Evolutionary conservation across 2,329 filamentous ascomycete genomes (phyloP), one percentile per base, ranked within the genome.

Genomic region (Coleophoma crateriformis): DNA sequence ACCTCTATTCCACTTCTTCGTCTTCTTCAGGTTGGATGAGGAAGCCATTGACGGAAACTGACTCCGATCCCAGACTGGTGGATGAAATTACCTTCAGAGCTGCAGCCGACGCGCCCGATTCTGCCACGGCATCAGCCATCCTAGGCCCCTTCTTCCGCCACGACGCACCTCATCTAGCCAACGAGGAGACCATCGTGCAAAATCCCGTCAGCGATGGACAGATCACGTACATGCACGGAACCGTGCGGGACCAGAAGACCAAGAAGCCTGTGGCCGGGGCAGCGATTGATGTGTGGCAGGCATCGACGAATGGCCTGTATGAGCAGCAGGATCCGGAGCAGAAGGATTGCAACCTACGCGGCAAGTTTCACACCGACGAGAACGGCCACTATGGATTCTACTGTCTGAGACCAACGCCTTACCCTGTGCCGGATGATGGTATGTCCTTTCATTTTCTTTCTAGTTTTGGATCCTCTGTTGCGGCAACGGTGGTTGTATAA

Each of bases 101-200:
- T 33, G 72, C 79, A 46, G 76, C 78, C 32, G 76, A 77, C 45
- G 71, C 75, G 48, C 70, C 72, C 13, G 62, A 70, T 13, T 74
- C 77, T 37, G 73, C 73, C 1, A 52, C 50, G 12, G 41, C 87
- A 2, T 87, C 87, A 4, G 83, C 89, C 38, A 90, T 95, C 56
- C 78, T 95, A 0, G 90, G 90, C 0, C 90, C 90, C 1, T 95
- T 95, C 71, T 95, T 88, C 80, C 79, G 88, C 6, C 76, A 81
- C 40, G 78, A 90, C 58, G 82, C 88, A 0, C 88, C 89, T 5
- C 70, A 78, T 50, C 78, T 84, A 43, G 69, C 81, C n/a, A 87
- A 87, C 62, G 89, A 87, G 45, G 78, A 75, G 42, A 83, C 74
- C 59, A 88, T 94, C 54, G 74, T 84, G 17, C 64, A 68, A 58